Conservation (phyloP, 176 grass and related monocot species). For the Bromus sterilis region DNA sequence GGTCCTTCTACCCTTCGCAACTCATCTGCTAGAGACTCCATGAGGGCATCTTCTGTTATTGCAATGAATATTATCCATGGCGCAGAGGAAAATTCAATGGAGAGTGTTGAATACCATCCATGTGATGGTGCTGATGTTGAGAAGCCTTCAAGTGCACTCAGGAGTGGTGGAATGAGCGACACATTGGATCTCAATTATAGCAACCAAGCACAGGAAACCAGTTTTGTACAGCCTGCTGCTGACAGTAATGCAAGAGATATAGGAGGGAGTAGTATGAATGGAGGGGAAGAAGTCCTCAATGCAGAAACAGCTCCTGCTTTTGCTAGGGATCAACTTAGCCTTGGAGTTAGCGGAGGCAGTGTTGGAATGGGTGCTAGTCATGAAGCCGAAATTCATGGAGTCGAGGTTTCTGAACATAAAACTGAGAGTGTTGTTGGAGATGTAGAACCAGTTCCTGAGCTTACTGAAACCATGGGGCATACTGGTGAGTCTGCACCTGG, state of each 20-base stretch:
- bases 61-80: constrained; percentile 75
- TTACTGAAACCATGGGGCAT: constrained; percentile 78
- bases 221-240: constrained; percentile 70
- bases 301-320: constrained; percentile 61
- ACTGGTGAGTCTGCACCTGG: constrained; percentile 91
- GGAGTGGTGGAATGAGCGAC: constrained; percentile 64
- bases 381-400: constrained; percentile 97
- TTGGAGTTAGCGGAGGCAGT: constrained; percentile 94
- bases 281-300: constrained; percentile 96
- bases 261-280: constrained; percentile 90
- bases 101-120: constrained; percentile 93
- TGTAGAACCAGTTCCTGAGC: constrained; percentile 74
- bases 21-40: constrained; percentile 68
- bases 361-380: constrained; percentile 97
- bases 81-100: constrained; percentile 80
- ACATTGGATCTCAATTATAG: constrained; percentile 85
- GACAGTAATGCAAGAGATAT: constrained; percentile 87
- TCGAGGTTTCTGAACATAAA: constrained; percentile 80
- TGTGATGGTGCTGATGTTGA: constrained; percentile 73
- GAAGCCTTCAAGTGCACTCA: constrained; percentile 60
- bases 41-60: constrained; percentile 90
- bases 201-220: constrained; percentile 88
- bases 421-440: constrained; percentile 76
- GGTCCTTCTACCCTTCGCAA: constrained; percentile 33
- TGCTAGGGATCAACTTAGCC: constrained; percentile 74